Base-by-base conservation (phyloP, 257 asterid species). In the Solanum dulcamara region DNA sequence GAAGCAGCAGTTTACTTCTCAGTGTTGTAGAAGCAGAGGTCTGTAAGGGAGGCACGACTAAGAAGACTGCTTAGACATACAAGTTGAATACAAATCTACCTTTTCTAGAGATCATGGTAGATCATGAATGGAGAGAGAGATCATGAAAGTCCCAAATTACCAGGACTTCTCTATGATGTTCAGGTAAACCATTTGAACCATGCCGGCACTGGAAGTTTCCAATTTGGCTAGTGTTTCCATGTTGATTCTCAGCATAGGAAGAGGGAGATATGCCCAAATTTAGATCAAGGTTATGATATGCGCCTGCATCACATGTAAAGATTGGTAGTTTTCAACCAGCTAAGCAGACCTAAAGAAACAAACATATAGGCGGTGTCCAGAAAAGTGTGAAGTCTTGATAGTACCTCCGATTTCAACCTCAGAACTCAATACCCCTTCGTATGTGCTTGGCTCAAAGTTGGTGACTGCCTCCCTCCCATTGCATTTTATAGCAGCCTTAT, bases 391-490 rank as follows among this genome's bases (percentile, higher is more conserved):
- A 82, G 72, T 71, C 68, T 81, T 35, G 68, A 17, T 37, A 51
- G 81, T 87, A 94, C 97, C 94, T 85, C 92, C 92, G 60, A 62
- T 81, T 32, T 91, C 91, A 75, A 91, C 91, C 83, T 87, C 94
- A 11, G 87, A 67, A 86, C 85, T 89, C 74, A 91, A 30, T 81
- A 57, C 94, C 66, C 81, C 93, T 81, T 91, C 93, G 38, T 95
- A 95, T 30, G 90, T 40, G 91, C 93, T 93, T 38, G 90, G 87
- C 66, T 92, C 95, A 84, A 95, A 95, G 87, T 94, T 95, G 80
- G 98, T 95, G 87, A 95, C 94, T 53, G 98, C 99, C 80, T 93
- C 99, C 89, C 91, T 90, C 84, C 99, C 99, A 37, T 88, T 93
- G 91, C 94, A 90, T 89, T 90, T 93, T 75, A 95, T 91, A 83